These are phyloP conservation scores for Lentinula novae-zelandiae DNA, from an alignment of 1,284 basidiomycete species.

Conservation along the genomic window DNA sequence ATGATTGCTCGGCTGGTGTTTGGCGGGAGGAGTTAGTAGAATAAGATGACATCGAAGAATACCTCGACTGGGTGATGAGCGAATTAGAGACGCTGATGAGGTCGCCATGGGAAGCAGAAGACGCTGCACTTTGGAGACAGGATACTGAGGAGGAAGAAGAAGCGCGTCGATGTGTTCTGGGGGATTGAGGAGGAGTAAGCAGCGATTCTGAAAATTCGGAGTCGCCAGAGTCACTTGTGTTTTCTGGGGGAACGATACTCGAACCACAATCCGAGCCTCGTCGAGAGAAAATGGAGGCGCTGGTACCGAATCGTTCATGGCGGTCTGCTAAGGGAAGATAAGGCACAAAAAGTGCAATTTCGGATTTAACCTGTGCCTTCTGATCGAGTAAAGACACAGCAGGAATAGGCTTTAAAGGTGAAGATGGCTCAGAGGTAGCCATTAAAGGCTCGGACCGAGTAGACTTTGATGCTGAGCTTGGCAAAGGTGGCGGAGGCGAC, in stretches of 20 bases:
- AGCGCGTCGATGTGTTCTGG: neutral
- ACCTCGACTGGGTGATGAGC: neutral
- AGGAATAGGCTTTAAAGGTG: constrained; percentile 2
- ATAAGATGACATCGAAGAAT: neutral
- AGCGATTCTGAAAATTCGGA: neutral
- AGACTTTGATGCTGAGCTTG: neutral
- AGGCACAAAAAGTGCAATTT: constrained; percentile 11
- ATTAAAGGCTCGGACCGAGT: neutral
- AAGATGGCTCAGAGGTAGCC: neutral
- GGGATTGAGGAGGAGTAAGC: constrained; percentile 8
- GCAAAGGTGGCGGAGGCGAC: neutral
- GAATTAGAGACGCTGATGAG: neutral
- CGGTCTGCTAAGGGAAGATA: constrained; percentile 12
- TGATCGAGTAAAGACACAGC: neutral
- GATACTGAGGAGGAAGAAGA: neutral
- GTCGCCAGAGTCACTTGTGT: neutral
- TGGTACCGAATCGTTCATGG: constrained; percentile 2
- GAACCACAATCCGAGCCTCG: constrained; percentile 6
- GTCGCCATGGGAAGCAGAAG: neutral
- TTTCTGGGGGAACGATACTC: neutral
- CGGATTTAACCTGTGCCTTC: neutral
- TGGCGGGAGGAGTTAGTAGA: neutral
- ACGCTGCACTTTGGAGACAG: neutral
- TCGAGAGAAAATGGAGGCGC: constrained; percentile 1
- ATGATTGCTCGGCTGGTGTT: neutral